Evolutionary conservation across 2,329 filamentous ascomycete genomes (phyloP).

Genomic region (Colletotrichum horii): DNA sequence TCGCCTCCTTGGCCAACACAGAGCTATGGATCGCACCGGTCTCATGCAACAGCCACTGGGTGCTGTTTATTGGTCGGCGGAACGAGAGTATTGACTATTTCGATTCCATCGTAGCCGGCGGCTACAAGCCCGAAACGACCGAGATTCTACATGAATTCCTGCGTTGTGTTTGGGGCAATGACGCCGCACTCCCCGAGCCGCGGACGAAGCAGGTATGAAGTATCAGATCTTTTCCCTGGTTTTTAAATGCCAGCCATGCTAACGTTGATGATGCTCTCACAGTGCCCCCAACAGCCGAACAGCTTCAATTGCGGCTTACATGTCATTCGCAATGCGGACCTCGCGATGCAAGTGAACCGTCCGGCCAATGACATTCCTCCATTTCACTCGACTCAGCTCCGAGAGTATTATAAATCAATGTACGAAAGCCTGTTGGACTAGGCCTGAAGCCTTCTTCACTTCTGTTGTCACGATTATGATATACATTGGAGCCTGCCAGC

Average conservation of each 20-base stretch:
- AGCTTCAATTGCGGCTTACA: neutral
- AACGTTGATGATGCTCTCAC: too few species aligned
- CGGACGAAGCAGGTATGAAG: accelerated
- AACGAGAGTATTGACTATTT: neutral
- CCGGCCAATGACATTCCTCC: neutral
- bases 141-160: neutral
- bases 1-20: neutral
- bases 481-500: neutral
- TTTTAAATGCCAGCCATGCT: too few species aligned
- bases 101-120: neutral
- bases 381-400: neutral
- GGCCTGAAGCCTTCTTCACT: neutral
- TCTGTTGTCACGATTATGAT: neutral
- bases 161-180: neutral
- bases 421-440: neutral
- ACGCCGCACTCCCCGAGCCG: neutral
- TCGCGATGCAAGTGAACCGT: neutral
- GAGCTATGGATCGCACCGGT: neutral
- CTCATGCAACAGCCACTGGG: neutral
- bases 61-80: neutral
- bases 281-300: neutral
- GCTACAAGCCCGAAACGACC: neutral
- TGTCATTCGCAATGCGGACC: neutral
- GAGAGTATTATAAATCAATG: neutral
- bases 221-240: too few species aligned